A percentile compares a stretch with the other conserved stretches of the same genome.
Evolutionary conservation across 805 yeast genomes (phyloP).

Genomic region (Metschnikowia shivogae): DNA sequence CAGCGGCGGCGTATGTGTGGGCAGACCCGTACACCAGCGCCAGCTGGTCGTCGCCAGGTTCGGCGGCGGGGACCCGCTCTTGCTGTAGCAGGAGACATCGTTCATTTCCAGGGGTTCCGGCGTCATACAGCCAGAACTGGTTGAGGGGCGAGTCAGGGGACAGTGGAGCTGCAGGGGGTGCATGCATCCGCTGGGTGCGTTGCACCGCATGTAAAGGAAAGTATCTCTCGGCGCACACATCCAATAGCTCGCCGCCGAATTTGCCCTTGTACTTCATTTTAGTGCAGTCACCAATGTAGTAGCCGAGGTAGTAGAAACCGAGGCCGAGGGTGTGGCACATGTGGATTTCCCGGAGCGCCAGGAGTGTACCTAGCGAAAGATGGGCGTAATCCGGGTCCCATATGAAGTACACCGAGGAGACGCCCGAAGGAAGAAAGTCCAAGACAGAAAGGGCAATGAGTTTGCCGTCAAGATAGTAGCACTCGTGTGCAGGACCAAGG

Average conservation of each 20-base stretch:
- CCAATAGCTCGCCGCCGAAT: conserved; percentile 73
- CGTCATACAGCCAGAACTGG: conserved; percentile 3
- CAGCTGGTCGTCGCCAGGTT: not conserved
- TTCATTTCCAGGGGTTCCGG: not conserved
- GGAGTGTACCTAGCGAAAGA: conserved; percentile 70
- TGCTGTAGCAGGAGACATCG: not conserved
- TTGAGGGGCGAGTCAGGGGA: not conserved
- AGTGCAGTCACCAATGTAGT: conserved; percentile 69
- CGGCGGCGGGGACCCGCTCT: not conserved
- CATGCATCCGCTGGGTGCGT: not conserved
- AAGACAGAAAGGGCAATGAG: conserved; percentile 73
- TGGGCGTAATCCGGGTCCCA: conserved; percentile 80
- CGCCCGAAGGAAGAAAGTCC: conserved; percentile 69
- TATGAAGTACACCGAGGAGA: conserved; percentile 82
- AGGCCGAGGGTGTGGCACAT: conserved; percentile 44
- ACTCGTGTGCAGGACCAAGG: conserved; percentile 72
- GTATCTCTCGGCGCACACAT: conserved; percentile 46
- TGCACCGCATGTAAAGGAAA: conserved; percentile 33
- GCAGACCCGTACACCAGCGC: conserved; percentile 1
- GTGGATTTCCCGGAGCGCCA: conserved; percentile 67
- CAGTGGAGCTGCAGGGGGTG: not conserved
- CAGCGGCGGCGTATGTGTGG: conserved; percentile 19
- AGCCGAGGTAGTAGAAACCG: conserved; percentile 73
- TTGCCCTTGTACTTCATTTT: conserved; percentile 80
- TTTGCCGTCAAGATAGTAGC: conserved; percentile 60